Evolutionary conservation across 768 basidiomycete genomes (phyloP), one percentile per base, ranked within the genome.

Genomic region (Fomitopsis serialis): DNA sequence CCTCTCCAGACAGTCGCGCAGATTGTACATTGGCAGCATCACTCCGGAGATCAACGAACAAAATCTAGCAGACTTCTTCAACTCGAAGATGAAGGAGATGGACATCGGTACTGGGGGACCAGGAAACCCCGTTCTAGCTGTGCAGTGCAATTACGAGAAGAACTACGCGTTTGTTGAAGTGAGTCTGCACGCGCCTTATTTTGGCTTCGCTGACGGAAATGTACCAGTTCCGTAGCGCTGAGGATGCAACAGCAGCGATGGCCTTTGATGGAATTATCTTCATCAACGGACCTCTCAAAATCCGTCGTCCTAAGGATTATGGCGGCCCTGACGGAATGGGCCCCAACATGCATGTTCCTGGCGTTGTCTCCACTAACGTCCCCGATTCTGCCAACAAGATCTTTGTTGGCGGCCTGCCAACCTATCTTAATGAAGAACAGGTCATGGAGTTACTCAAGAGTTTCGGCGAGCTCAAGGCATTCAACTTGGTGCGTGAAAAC

Each of bases 121-220:
- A 22, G 93, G 92, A 21, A 92, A 93, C 58, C 92, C 96, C 10
- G 92, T 98, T 29, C 78, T 95, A 29, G 88, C 88, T 19, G 93
- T 97, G 5, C 93, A 96, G 65, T 89, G 97, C 74, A 98, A 98
- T 66, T 94, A 94, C 63, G 97, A 98, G 70, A 99, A 98, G 78
- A 94, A 92, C 62, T 99, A 98, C 66, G 97, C 97, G 1, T 99
- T 98, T 67, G 89, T 98, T 49, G 97, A 99, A 78, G 96, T 96
- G 66, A 58, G 78, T 34, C 11, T 19, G 15, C 15, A 25, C 34
- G 23, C 29, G 11, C 6, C 29, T 19, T 43, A 37, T 42, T 43
- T 4, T 29, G 42, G 21, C 37, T 6, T 21, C 29, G 11, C 29
- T 42, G 13, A 48, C 22, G 22, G 45, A 47, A 45, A 40, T 55